phyloP scores from a whole-genome alignment of 495 filamentous ascomycete species.

The Friedmanniomyces endolithicus region DNA sequence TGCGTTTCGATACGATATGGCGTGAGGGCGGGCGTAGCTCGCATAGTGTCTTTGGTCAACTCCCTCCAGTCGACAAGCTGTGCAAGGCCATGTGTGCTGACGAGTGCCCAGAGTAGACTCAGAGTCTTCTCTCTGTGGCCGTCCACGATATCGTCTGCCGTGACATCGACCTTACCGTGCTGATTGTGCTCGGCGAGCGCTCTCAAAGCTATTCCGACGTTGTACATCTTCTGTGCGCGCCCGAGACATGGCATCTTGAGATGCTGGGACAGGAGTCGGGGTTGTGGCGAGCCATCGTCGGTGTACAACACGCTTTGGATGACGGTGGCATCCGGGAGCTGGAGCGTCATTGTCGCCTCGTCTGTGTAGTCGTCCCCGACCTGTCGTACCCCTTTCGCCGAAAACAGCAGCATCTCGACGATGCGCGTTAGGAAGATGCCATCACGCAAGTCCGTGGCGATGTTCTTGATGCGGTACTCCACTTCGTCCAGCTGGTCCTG shows the following conservation, averaged over 20 bases:
- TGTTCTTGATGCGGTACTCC: slow-evolving; percentile 44
- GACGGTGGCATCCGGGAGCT: slow-evolving; percentile 30
- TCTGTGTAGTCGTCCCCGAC: slow-evolving; percentile 18
- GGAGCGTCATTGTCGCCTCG: slow-evolving; percentile 28
- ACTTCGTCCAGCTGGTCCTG: slow-evolving; percentile 51
- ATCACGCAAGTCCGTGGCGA: slow-evolving; percentile 54
- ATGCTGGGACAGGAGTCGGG: slow-evolving; percentile 42
- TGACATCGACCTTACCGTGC: slow-evolving; percentile 26
- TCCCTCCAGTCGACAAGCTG: slow-evolving; percentile 44
- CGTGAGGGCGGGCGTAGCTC: neutral
- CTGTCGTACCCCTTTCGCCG: slow-evolving; percentile 10
- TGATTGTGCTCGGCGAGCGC: slow-evolving; percentile 37
- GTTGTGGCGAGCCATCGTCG: slow-evolving; percentile 8
- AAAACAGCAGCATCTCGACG: slow-evolving; percentile 47
- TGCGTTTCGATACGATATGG: neutral
- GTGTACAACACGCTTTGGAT: slow-evolving; percentile 27
- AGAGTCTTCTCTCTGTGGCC: slow-evolving; percentile 58
- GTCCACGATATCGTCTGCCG: slow-evolving; percentile 51
- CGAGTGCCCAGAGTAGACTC: slow-evolving; percentile 48
- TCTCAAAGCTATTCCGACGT: slow-evolving; percentile 46
- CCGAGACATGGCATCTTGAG: slow-evolving; percentile 49
- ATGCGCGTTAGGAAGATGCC: slow-evolving; percentile 48
- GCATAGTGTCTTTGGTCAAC: slow-evolving; percentile 39
- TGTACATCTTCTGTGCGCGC: slow-evolving; percentile 48
- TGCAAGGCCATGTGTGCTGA: slow-evolving; percentile 44